Evolutionary conservation across 441 rosid species (phyloP).

Genomic region (Euphorbia celastroides): DNA sequence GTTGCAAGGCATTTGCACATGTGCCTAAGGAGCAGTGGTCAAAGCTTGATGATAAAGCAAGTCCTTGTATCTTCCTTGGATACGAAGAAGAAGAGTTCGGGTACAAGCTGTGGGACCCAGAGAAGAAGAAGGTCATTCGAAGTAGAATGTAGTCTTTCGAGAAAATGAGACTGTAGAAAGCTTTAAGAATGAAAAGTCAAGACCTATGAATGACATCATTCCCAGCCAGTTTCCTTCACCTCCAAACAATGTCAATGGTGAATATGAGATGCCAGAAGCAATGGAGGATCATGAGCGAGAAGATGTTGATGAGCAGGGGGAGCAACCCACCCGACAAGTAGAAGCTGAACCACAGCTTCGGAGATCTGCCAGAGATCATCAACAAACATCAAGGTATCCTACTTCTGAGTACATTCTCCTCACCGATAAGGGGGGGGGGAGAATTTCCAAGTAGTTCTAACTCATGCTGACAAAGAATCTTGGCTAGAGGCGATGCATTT

Average conservation of each 20-base stretch:
- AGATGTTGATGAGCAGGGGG: background rate
- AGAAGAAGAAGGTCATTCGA: background rate
- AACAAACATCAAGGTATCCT: background rate
- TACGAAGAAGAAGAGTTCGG: too few species aligned
- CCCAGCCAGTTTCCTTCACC: background rate
- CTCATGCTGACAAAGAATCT: background rate
- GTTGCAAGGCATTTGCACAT: too few species aligned
- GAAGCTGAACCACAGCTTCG: background rate
- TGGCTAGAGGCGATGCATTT: background rate
- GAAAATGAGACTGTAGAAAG: background rate
- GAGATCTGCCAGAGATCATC: background rate
- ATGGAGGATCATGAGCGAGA: background rate
- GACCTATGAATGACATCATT: background rate
- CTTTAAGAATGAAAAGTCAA: background rate
- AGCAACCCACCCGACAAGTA: background rate
- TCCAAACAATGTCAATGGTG: background rate
- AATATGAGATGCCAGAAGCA: background rate
- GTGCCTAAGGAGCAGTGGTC: too few species aligned
- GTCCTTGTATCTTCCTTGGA: too few species aligned
- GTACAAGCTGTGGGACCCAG: too few species aligned
- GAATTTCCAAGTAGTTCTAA: background rate
- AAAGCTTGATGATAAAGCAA: too few species aligned
- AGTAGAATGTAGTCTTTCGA: background rate
- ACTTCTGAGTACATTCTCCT: background rate
- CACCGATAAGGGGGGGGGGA: background rate